A percentile compares a stretch with the other conserved stretches of the same genome.
Evolutionary conservation across 148 eudicot genomes (phyloP).

Genomic region (Tetragonia tetragonoides): DNA sequence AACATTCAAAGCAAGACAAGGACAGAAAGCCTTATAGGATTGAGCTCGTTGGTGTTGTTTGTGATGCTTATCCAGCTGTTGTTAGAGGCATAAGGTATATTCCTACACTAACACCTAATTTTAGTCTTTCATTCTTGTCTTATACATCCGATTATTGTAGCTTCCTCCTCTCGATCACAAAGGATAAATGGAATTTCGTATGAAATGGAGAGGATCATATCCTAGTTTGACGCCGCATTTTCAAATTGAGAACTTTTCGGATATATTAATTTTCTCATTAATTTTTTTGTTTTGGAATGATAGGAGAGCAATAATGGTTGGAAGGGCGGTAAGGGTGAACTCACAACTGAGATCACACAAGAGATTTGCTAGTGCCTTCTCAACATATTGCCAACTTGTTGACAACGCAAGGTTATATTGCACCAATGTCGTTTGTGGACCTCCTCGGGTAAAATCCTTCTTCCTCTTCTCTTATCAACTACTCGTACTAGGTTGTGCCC

Average conservation of each 20-base stretch:
- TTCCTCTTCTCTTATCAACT: no score
- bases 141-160: no score
- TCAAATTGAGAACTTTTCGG: no score
- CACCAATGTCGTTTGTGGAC: slow-evolving; percentile 53
- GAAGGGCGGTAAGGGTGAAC: slow-evolving; percentile 88
- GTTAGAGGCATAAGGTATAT: slow-evolving; percentile 83
- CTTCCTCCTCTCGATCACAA: no score
- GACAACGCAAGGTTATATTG: slow-evolving; percentile 84
- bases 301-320: slow-evolving; percentile 75
- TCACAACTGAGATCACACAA: slow-evolving; percentile 86
- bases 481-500: no score
- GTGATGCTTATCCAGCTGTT: slow-evolving; percentile 85
- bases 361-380: slow-evolving; percentile 74
- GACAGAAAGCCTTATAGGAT: slow-evolving; percentile 66
- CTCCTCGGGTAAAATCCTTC: slow-evolving; percentile 74
- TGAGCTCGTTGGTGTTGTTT: slow-evolving; percentile 90
- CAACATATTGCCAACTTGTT: slow-evolving; percentile 60
- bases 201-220: no score
- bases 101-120: neutral
- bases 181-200: no score
- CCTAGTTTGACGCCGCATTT: no score
- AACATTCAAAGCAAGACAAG: slow-evolving; percentile 14
- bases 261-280: neutral
- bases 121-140: neutral
- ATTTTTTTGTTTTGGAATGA: neutral